Percentiles rank a stretch among this genome's conserved stretches.
These are phyloP conservation scores for Bretziella fagacearum DNA, from an alignment of 2,329 filamentous ascomycete genomes.

Conservation along the genomic window DNA sequence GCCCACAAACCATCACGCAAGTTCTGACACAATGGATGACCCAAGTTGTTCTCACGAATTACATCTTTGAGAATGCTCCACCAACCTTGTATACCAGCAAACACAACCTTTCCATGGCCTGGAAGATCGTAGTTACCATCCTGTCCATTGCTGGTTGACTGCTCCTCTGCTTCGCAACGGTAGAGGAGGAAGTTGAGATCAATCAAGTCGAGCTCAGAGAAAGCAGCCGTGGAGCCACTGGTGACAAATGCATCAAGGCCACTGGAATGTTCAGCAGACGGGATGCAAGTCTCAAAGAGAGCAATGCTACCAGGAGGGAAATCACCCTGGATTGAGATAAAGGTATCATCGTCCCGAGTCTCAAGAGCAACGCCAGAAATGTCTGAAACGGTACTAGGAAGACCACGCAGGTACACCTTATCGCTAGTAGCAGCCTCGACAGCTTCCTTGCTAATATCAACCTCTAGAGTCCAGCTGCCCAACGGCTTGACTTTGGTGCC, in stretches of 20 bases:
- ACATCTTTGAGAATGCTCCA: constrained; percentile 81
- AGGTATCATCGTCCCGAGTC: constrained; percentile 53
- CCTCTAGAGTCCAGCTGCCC: constrained; percentile 83
- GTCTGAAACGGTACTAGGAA: constrained; percentile 68
- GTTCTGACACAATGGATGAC: constrained; percentile 85
- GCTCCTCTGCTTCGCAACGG: constrained; percentile 75
- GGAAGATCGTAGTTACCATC: constrained; percentile 80
- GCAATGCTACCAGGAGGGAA: constrained; percentile 92
- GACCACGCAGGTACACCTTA: constrained; percentile 53
- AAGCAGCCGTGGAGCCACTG: constrained; percentile 61
- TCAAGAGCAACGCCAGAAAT: constrained; percentile 60
- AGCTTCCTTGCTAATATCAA: constrained; percentile 58
- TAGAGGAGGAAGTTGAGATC: constrained; percentile 90
- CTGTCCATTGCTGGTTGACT: constrained; percentile 56
- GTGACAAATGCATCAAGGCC: constrained; percentile 78
- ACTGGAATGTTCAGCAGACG: constrained; percentile 64
- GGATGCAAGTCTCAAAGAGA: constrained; percentile 91
- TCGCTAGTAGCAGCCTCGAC: constrained; percentile 50
- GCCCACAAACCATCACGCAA: constrained; percentile 84
- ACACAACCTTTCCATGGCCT: constrained; percentile 67
- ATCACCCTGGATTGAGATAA: constrained; percentile 61
- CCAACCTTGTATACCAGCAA: constrained; percentile 96
- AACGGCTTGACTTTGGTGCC: constrained; percentile 75
- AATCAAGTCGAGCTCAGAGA: constrained; percentile 54
- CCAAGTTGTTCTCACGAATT: constrained; percentile 76